These are phyloP conservation scores for Chlorella ohadii DNA, from an alignment of 139 green algal genomes.

Conservation along the genomic window DNA sequence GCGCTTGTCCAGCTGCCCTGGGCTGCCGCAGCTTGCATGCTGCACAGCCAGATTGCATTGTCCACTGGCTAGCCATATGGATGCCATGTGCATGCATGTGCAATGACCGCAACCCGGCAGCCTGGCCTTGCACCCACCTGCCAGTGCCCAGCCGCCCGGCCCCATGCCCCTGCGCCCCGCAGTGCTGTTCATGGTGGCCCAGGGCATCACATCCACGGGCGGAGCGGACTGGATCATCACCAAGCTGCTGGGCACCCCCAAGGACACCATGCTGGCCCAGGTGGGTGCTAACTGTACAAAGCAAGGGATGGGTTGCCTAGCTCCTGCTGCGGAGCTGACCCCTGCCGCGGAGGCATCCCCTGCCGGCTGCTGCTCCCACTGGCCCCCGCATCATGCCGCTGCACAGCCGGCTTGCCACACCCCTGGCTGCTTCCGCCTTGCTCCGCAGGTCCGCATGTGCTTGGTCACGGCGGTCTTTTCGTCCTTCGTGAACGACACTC, in stretches of 20 bases:
- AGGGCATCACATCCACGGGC: slow-evolving; percentile 54
- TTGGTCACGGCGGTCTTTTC: slow-evolving; percentile 46
- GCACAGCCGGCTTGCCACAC: no score
- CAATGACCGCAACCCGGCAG: no score
- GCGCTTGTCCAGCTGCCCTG: not conserved
- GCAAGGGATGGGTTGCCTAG: no score
- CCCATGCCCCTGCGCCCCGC: not conserved
- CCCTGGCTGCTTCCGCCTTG: no score
- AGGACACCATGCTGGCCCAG: slow-evolving; percentile 40
- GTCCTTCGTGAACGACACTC: slow-evolving; percentile 76
- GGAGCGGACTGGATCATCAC: slow-evolving; percentile 44
- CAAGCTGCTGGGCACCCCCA: slow-evolving; percentile 46
- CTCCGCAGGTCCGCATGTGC: slow-evolving; percentile 50
- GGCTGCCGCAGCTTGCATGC: not conserved
- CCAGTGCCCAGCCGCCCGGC: not conserved
- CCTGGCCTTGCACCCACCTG: no score
- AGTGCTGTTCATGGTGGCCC: slow-evolving; percentile 64
- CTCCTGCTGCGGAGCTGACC: no score
- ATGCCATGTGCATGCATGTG: no score
- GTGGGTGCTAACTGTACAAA: not conserved
- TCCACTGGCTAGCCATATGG: no score
- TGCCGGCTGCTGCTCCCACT: no score
- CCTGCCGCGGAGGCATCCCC: no score
- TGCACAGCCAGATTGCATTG: no score
- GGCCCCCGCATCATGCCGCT: no score